Evolutionary conservation across 768 basidiomycete species (phyloP), one percentile per base, ranked within the genome.

Genomic region (Rhodosporidiobolus sp.): DNA sequence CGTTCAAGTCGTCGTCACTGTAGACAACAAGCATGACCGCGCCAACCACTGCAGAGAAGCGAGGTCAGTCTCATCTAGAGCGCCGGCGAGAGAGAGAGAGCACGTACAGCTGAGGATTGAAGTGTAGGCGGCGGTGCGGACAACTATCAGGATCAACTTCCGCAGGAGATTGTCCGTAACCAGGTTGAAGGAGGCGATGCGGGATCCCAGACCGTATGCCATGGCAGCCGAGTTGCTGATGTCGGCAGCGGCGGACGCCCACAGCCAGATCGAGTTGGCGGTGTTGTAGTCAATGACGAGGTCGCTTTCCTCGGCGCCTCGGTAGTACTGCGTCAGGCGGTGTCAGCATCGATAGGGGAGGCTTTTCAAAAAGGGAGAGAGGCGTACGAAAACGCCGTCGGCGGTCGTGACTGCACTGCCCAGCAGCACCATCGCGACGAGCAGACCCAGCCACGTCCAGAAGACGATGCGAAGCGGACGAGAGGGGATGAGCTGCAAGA

Each of bases 91-190:
- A 7, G 32, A 35, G 20, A 57, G 55, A 35, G 55, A n/a, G 58
- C 16, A 34, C 24, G 14, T 43, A 43, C 38, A 11, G 28, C 52
- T 46, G 1, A 71, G 20, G 8, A 65, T 6, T 8, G 63, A n/a
- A 11, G 69, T 71, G 63, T 71, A 71, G 3, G 69, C 30, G 3
- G 70, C 70, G 2, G 70, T 66, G 0, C 70, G 59, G 3, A 66
- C 0, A 12, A 32, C 61, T 22, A 72, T 57, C 9, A 43, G 34
- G 28, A 57, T 63, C 20, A 71, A 48, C 17, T 30, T 46, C 0
- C 70, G 45, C 1, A 71, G 46, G 11, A 71, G 34, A 11, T 34
- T 49, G 34, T 71, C 70, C 22, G 70, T 62, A 43, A 16, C 17
- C n/a, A 28, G 10, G 60, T 66, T 66, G 59, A 66, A 66, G 3